Conservation (phyloP, 352 stramenopile genomes). For the Phytophthora rubi region DNA sequence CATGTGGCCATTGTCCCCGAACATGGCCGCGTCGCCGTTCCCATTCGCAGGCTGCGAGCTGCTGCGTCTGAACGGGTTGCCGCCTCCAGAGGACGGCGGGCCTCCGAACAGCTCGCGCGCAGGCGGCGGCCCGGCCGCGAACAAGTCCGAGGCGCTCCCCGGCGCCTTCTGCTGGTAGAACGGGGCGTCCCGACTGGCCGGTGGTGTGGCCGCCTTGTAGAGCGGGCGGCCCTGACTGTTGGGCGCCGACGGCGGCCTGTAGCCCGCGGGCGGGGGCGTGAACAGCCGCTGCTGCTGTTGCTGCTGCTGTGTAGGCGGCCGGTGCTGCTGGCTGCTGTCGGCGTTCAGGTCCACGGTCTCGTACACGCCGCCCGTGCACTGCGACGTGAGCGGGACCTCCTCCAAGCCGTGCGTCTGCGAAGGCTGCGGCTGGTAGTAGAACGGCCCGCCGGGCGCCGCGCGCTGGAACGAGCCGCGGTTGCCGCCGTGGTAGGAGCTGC, state of each 20-base stretch:
- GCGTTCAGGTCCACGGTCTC: conserved; percentile 56
- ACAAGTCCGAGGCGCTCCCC: conserved; percentile 24
- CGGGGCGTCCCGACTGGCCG: conserved; percentile 1
- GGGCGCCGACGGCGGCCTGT: neutral
- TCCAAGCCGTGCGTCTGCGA: conserved; percentile 22
- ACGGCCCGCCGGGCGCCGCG: conserved; percentile 28
- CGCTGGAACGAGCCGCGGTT: conserved; percentile 44
- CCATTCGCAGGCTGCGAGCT: conserved; percentile 7
- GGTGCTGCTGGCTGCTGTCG: conserved; percentile 33
- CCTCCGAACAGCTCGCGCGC: conserved; percentile 23
- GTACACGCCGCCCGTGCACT: conserved; percentile 42
- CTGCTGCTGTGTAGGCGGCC: neutral
- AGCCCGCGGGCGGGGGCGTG: neutral
- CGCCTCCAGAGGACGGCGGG: conserved; percentile 5
- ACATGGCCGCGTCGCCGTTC: conserved; percentile 2
- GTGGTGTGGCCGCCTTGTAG: conserved; percentile 20
- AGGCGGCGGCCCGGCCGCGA: conserved; percentile 27
- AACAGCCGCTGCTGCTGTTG: conserved; percentile 10
- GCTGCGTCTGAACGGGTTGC: conserved; percentile 28
- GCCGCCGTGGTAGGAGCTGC: conserved; percentile 24
- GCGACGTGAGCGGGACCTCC: conserved; percentile 40
- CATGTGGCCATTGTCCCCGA: neutral
- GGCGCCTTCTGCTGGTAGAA: conserved; percentile 25
- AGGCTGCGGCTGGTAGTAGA: conserved; percentile 42
- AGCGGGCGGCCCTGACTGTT: conserved; percentile 12